Conservation (phyloP, 805 yeast species). For the Saccharomycopsis selenospora region DNA sequence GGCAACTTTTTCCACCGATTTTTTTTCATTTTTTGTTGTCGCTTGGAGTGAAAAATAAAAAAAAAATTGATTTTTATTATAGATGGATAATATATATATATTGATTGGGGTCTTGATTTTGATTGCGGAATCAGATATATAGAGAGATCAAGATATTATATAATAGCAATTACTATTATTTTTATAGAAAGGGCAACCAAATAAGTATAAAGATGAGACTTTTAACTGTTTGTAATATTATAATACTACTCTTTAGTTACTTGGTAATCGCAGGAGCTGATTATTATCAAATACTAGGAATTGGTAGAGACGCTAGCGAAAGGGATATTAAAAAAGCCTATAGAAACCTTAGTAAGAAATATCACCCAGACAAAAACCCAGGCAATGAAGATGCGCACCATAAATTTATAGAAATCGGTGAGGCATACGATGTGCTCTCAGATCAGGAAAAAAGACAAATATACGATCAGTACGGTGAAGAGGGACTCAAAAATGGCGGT, state of each 20-base stretch:
- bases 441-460: conserved; percentile 52
- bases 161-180: no score
- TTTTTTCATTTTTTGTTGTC: no score
- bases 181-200: no score
- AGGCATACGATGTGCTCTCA: conserved; percentile 81
- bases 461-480: conserved; percentile 75
- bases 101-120: no score
- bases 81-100: no score
- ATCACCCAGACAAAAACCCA: conserved; percentile 92
- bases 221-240: background rate
- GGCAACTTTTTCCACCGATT: conserved; percentile 1
- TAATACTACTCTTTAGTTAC: background rate
- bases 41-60: background rate
- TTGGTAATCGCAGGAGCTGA: conserved; percentile 5
- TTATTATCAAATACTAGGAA: conserved; percentile 59
- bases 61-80: no score
- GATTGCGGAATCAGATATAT: no score
- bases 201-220: no score
- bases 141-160: no score
- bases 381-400: conserved; percentile 77
- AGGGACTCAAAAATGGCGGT: conserved; percentile 59
- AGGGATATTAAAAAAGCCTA: conserved; percentile 20
- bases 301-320: conserved; percentile 10
- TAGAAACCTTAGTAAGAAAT: conserved; percentile 31
- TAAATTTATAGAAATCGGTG: conserved; percentile 81